Base-by-base conservation (phyloP, 2,329 filamentous ascomycete genomes). In the Colletotrichum neosansevieriae region DNA sequence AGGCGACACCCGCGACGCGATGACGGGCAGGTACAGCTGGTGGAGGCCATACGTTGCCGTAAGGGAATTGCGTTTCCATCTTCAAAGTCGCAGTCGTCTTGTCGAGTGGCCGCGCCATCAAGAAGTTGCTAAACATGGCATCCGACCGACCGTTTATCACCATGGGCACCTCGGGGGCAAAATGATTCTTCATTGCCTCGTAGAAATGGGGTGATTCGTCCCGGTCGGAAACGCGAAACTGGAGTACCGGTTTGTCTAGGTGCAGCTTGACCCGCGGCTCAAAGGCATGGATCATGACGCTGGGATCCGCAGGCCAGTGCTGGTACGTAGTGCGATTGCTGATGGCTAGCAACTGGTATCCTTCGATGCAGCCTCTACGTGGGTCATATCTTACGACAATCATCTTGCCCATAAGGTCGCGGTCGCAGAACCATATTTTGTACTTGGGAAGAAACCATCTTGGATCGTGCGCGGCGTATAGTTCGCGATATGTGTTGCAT, bases 391-490 rank as follows among this genome's bases (percentile, higher is more conserved):
- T 89, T n/a, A 87, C 85, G 44, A 97, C 75, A 29, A 97, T 85
- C 47, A 97, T 79, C 75, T 91, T 92, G 0, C 94, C 94, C 2
- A 87, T 90, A 54, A 93, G 85, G 34, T 90, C 86, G 2, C 84
- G 85, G 77, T 97, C 93, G 67, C 89, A 88, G 75, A 97, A 95
- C 94, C 94, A 98, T 71, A 98, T 83, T 78, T 92, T 94, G 76
- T 92, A 84, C 58, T 87, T 89, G 0, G 92, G 85, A 1, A 98
- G 83, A 74, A 97, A 97, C 94, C 94, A 98, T 73, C 91, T 89
- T 0, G 91, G 91, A 71, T 96, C 87, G 76, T 96, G 92, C 19
- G 89, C 85, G 47, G 86, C 81, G 76, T 92, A 97, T 2, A 97
- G 86, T 29, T 91, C 85, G 65, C 88, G 88, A 79, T 90, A 97